Evolutionary conservation across 768 basidiomycete genomes (phyloP).

Genomic region (Phylloporus sp.): DNA sequence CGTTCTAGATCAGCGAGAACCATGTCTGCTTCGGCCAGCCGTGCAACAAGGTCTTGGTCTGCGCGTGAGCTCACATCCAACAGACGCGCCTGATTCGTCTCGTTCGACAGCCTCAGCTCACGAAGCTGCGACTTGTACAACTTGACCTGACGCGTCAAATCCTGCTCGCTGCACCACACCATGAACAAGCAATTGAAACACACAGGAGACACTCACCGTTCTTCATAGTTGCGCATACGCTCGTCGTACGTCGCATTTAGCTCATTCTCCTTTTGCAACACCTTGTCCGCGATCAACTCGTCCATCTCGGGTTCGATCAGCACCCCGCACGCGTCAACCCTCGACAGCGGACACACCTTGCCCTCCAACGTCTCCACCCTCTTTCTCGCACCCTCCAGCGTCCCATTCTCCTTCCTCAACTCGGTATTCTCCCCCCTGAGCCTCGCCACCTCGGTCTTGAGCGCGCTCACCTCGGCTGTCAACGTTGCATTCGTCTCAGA

Average conservation of each 20-base stretch:
- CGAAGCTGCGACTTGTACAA: constrained; percentile 84
- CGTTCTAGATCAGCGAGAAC: constrained; percentile 90
- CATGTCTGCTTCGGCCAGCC: constrained; percentile 92
- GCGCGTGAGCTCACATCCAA: constrained; percentile 89
- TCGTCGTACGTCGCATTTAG: constrained; percentile 97
- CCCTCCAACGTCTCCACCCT: constrained; percentile 78
- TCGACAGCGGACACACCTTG: constrained; percentile 49
- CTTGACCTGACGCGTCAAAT: constrained; percentile 87
- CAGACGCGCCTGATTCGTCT: constrained; percentile 88
- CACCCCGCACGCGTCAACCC: neutral
- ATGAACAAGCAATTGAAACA: neutral
- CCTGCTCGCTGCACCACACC: constrained; percentile 66
- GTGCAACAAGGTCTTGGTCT: constrained; percentile 89
- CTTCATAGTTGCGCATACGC: constrained; percentile 91
- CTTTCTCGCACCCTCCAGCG: constrained; percentile 67
- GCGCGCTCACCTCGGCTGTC: constrained; percentile 66
- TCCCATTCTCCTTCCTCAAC: constrained; percentile 66
- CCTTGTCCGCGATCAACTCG: constrained; percentile 82
- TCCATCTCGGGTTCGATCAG: constrained; percentile 69
- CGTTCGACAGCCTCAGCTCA: constrained; percentile 87
- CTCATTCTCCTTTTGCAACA: constrained; percentile 92
- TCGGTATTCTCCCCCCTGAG: constrained; percentile 81
- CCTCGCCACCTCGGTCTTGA: constrained; percentile 70
- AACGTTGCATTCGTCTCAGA: constrained; percentile 34
- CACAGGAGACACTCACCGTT: constrained; percentile 54